phyloP scores from a whole-genome alignment of 2,329 filamentous ascomycete species.

The Stenocarpella maydis region DNA sequence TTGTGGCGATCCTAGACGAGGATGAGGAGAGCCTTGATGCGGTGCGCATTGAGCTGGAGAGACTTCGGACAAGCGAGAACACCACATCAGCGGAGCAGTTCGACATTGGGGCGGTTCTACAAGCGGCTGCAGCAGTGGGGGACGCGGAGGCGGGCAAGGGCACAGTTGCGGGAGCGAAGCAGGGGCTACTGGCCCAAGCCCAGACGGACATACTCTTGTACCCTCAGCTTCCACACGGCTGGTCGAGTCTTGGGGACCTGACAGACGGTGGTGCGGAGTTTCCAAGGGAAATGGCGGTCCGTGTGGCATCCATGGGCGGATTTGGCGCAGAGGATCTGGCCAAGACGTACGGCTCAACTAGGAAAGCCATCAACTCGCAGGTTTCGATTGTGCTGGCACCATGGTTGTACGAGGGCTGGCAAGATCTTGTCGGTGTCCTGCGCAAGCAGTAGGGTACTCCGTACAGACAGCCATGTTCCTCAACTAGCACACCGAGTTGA shows the following conservation, averaged over 20 bases:
- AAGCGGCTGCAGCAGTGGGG: conserved; percentile 73
- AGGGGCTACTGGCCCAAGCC: conserved; percentile 68
- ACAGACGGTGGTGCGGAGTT: conserved; percentile 59
- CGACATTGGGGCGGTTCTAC: conserved; percentile 76
- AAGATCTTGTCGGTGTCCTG: conserved; percentile 56
- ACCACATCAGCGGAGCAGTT: conserved; percentile 70
- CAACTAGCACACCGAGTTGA: not conserved
- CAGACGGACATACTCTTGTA: conserved; percentile 82
- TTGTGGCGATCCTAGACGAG: conserved; percentile 82
- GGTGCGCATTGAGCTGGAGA: conserved; percentile 79
- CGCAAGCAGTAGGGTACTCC: conserved; percentile 22
- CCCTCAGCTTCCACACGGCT: conserved; percentile 81
- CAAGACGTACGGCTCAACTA: conserved; percentile 76
- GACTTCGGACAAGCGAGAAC: conserved; percentile 72
- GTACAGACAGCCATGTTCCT: not conserved
- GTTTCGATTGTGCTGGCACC: conserved; percentile 81
- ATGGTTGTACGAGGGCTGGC: conserved; percentile 76
- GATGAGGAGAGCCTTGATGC: conserved; percentile 83
- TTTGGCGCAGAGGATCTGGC: conserved; percentile 76
- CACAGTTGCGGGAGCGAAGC: conserved; percentile 54
- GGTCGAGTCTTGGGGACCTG: conserved; percentile 75
- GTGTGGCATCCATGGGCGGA: conserved; percentile 76
- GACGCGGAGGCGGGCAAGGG: conserved; percentile 57
- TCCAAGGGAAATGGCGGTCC: conserved; percentile 78
- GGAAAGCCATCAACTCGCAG: conserved; percentile 76